Evolutionary conservation across 495 filamentous ascomycete genomes (phyloP).

Genomic region (Penicillium paxilli): DNA sequence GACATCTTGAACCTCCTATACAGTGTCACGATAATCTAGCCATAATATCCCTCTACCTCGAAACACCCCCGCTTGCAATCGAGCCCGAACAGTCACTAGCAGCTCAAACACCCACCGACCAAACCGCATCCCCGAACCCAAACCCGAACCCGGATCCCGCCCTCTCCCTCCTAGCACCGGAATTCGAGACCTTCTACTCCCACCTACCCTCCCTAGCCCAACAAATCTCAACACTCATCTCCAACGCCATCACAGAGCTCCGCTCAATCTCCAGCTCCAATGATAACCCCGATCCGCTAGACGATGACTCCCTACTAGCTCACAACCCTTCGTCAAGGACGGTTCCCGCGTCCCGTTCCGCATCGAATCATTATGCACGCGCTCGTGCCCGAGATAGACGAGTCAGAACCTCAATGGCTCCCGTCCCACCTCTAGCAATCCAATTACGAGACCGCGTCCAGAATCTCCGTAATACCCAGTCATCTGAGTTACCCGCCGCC

Average conservation of each 20-base stretch:
- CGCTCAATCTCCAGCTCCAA: slow-evolving; percentile 22
- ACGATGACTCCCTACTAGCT: too few species aligned
- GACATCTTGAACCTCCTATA: background rate
- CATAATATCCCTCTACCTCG: slow-evolving; percentile 40
- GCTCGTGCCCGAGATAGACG: slow-evolving; percentile 31
- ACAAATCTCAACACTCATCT: slow-evolving; percentile 28
- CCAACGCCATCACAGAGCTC: slow-evolving; percentile 26
- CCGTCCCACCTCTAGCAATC: slow-evolving; percentile 24
- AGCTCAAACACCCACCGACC: background rate
- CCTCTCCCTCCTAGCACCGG: slow-evolving; percentile 34
- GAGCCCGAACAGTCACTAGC: slow-evolving; percentile 16
- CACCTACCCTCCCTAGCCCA: slow-evolving; percentile 29
- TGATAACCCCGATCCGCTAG: slow-evolving; percentile 7
- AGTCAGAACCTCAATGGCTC: slow-evolving; percentile 22
- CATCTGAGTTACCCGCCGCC: slow-evolving; percentile 33
- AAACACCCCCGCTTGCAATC: slow-evolving; percentile 27
- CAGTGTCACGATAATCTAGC: slow-evolving; percentile 39
- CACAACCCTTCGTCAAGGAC: background rate
- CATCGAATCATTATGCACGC: slow-evolving; percentile 21
- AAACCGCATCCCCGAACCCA: slow-evolving; percentile 3
- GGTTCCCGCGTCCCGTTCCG: slow-evolving; percentile 1
- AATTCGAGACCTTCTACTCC: slow-evolving; percentile 40
- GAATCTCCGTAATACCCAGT: slow-evolving; percentile 27
- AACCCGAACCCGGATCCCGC: slow-evolving; percentile 11
- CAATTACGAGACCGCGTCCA: slow-evolving; percentile 29